Conservation (phyloP, 2,329 filamentous ascomycete genomes). For the Bipolaris zeicola region DNA sequence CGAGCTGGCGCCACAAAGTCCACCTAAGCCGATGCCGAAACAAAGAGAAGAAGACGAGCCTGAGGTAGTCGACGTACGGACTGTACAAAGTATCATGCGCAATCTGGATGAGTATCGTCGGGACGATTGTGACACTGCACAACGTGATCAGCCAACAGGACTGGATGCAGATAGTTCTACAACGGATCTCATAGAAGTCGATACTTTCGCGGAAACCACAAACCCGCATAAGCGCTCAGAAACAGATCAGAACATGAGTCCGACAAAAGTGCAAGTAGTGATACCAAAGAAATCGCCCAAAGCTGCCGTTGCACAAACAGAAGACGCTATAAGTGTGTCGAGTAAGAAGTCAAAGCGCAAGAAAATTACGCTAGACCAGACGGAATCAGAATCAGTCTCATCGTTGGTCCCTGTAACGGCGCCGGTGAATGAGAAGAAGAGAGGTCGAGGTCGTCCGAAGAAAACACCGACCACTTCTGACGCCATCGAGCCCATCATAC, state of each 20-base stretch:
- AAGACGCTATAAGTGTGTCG: not conserved
- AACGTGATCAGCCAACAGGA: not conserved
- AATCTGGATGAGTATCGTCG: conserved; percentile 11
- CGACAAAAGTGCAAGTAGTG: conserved; percentile 31
- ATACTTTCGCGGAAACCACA: not conserved
- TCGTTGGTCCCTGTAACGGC: not conserved
- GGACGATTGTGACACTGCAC: conserved; percentile 1
- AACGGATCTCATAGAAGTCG: not conserved
- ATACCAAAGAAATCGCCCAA: conserved; percentile 25
- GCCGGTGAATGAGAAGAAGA: conserved; percentile 29
- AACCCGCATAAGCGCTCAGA: not conserved
- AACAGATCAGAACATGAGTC: conserved; percentile 12
- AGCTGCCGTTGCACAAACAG: conserved; percentile 2
- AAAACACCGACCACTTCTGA: conserved; percentile 21
- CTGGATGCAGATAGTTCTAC: not conserved
- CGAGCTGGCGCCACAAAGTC: conserved; percentile 34
- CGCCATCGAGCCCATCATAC: conserved; percentile 7
- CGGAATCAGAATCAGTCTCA: conserved; percentile 8
- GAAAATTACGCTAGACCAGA: conserved; percentile 26
- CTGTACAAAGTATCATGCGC: conserved; percentile 10
- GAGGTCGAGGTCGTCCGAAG: conserved; percentile 41
- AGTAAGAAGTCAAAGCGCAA: conserved; percentile 30
- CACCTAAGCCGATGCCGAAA: conserved; percentile 12
- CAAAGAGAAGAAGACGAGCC: not conserved
- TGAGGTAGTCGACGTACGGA: conserved; percentile 2